Conservation (phyloP, 2,329 filamentous ascomycete species). For the Nectriaceae sp. region DNA sequence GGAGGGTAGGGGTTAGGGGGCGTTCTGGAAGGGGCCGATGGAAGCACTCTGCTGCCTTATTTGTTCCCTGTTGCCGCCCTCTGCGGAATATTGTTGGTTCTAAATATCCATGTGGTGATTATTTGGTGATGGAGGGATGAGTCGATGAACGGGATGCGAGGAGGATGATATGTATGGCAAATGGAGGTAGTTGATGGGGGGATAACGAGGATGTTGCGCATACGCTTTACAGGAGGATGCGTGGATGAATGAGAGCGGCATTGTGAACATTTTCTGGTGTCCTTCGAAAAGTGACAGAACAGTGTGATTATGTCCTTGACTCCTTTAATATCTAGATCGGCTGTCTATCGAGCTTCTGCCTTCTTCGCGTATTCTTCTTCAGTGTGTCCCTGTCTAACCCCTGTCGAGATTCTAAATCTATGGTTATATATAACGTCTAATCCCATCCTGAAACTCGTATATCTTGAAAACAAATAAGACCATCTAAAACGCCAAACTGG, state of each 20-base stretch:
- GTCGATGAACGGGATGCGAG: slow-evolving; percentile 1
- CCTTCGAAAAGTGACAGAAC: neutral
- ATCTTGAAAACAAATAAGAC: no score
- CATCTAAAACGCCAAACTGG: no score
- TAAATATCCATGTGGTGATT: slow-evolving; percentile 11
- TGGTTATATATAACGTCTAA: no score
- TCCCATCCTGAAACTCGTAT: no score
- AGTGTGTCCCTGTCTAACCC: no score
- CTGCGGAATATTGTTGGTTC: slow-evolving; percentile 9
- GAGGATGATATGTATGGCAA: neutral
- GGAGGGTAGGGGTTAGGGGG: slow-evolving; percentile 17
- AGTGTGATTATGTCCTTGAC: neutral
- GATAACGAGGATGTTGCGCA: slow-evolving; percentile 5
- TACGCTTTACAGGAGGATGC: slow-evolving; percentile 15
- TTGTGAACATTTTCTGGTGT: slow-evolving; percentile 14
- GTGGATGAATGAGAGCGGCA: slow-evolving; percentile 27
- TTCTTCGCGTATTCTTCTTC: no score
- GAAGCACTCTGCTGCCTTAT: slow-evolving; percentile 8
- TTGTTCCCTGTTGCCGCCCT: slow-evolving; percentile 9
- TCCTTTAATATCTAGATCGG: neutral
- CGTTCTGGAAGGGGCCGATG: slow-evolving; percentile 12
- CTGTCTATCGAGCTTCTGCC: no score
- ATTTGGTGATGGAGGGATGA: slow-evolving; percentile 6
- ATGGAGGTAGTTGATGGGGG: slow-evolving; percentile 4
- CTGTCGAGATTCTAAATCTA: no score